Conservation (phyloP, 2,329 filamentous ascomycete species). For the Coniochaeta sp. region DNA sequence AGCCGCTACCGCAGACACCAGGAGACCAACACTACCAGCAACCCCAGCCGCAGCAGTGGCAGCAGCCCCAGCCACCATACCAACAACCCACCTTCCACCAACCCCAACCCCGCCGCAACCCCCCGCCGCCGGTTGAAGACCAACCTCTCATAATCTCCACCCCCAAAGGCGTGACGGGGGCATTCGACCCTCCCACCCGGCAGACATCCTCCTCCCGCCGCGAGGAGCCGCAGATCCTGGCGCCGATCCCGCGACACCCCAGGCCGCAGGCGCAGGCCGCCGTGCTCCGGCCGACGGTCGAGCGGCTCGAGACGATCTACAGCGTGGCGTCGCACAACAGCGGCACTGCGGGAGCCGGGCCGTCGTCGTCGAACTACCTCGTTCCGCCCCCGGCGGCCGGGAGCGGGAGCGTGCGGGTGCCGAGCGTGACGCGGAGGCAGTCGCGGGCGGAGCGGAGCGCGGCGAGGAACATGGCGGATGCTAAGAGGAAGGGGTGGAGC, state of each 20-base stretch:
- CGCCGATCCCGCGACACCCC: slow-evolving; percentile 43
- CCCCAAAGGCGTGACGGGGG: slow-evolving; percentile 45
- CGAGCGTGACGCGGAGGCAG: slow-evolving; percentile 36
- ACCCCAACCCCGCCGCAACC: slow-evolving; percentile 12
- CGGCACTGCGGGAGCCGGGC: slow-evolving; percentile 8
- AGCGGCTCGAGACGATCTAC: slow-evolving; percentile 49
- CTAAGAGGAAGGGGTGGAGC: slow-evolving; percentile 50
- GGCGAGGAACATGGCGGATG: slow-evolving; percentile 54
- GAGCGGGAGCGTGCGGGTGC: slow-evolving; percentile 26
- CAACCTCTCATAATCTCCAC: slow-evolving; percentile 55
- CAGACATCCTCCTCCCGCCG: slow-evolving; percentile 21
- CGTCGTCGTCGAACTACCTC: slow-evolving; percentile 6
- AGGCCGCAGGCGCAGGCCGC: slow-evolving; percentile 20
- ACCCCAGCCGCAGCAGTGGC: background rate
- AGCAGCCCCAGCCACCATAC: background rate
- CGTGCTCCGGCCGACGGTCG: slow-evolving; percentile 36
- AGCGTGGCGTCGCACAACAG: slow-evolving; percentile 22
- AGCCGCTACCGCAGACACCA: slow-evolving; percentile 3
- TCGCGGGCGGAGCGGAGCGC: slow-evolving; percentile 54
- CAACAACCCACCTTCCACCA: slow-evolving; percentile 3
- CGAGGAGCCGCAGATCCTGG: slow-evolving; percentile 38
- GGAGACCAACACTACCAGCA: background rate
- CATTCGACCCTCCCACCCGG: slow-evolving; percentile 36
- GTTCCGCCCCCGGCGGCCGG: slow-evolving; percentile 24
- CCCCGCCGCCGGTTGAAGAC: slow-evolving; percentile 28